Percentiles rank a stretch among this genome's conserved stretches.
Evolutionary conservation across 345 rosid species (phyloP).

Genomic region (Capsella bursapastoris): DNA sequence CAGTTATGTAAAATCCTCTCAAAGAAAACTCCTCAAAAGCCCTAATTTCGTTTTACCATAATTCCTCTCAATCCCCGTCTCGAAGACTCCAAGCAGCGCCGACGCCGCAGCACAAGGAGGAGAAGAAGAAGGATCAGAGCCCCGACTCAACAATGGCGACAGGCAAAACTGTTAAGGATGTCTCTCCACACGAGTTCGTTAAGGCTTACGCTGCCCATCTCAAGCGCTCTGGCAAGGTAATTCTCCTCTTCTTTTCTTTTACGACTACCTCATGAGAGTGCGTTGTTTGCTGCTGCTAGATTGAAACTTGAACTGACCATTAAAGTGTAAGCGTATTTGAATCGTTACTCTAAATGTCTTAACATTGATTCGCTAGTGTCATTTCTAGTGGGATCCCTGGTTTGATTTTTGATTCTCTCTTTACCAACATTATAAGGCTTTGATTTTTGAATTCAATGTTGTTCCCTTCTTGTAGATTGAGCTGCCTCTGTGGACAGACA

Average conservation of each 20-base stretch:
- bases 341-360: background rate
- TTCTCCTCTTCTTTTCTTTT: background rate
- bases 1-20: background rate
- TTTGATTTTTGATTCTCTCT: background rate
- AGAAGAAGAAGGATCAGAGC: slow-evolving; percentile 9
- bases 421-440: background rate
- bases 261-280: background rate
- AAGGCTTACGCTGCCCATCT: slow-evolving; percentile 52
- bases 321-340: background rate
- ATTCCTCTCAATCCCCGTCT: background rate
- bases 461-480: slow-evolving; percentile 50
- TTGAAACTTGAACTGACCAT: background rate
- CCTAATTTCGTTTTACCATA: slow-evolving; percentile 22
- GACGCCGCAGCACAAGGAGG: slow-evolving; percentile 41
- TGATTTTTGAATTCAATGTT: background rate
- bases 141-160: slow-evolving; percentile 35
- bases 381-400: background rate
- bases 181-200: slow-evolving; percentile 52
- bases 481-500: slow-evolving; percentile 73
- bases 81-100: slow-evolving; percentile 22
- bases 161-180: slow-evolving; percentile 49
- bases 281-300: background rate
- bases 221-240: slow-evolving; percentile 51
- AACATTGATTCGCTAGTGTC: background rate
- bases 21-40: slow-evolving; percentile 32